These are phyloP conservation scores for Trametes cubensis DNA, from an alignment of 768 basidiomycete species.

Conservation along the genomic window DNA sequence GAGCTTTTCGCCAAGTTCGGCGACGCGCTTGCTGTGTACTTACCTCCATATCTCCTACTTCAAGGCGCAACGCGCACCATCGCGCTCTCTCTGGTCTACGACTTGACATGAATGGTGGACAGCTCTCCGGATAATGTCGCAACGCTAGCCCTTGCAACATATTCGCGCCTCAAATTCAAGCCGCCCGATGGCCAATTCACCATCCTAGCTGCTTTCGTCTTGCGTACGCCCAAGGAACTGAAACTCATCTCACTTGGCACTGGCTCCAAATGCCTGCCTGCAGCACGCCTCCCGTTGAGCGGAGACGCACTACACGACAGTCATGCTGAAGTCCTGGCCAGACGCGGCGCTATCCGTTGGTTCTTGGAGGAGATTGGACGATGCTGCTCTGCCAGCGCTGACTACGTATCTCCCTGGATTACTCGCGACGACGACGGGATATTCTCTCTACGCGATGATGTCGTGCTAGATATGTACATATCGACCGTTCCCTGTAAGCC, in stretches of 20 bases:
- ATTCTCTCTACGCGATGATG: conserved; percentile 50
- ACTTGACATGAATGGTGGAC: conserved; percentile 22
- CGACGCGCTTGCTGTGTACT: too few species aligned
- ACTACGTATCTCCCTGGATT: conserved; percentile 55
- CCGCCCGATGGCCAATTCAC: conserved; percentile 64
- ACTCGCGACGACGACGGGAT: conserved; percentile 37
- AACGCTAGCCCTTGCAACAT: conserved; percentile 44
- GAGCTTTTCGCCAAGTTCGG: background rate
- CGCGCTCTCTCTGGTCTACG: background rate
- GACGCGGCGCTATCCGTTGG: conserved; percentile 79
- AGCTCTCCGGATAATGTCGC: conserved; percentile 37
- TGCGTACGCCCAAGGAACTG: conserved; percentile 41
- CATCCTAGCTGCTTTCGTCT: conserved; percentile 57
- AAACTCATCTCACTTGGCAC: conserved; percentile 75
- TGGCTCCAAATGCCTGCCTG: conserved; percentile 86
- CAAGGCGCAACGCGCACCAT: background rate
- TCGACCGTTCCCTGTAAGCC: conserved; percentile 67
- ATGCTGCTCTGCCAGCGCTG: conserved; percentile 17
- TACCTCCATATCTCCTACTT: too few species aligned
- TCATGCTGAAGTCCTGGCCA: conserved; percentile 91
- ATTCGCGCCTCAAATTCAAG: conserved; percentile 48
- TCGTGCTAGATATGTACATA: conserved; percentile 70
- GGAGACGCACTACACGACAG: conserved; percentile 88
- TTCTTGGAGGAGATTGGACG: conserved; percentile 69
- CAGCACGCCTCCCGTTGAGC: conserved; percentile 53